phyloP scores from a whole-genome alignment of 805 yeast genomes.

The Komagataella mondaviorum region DNA sequence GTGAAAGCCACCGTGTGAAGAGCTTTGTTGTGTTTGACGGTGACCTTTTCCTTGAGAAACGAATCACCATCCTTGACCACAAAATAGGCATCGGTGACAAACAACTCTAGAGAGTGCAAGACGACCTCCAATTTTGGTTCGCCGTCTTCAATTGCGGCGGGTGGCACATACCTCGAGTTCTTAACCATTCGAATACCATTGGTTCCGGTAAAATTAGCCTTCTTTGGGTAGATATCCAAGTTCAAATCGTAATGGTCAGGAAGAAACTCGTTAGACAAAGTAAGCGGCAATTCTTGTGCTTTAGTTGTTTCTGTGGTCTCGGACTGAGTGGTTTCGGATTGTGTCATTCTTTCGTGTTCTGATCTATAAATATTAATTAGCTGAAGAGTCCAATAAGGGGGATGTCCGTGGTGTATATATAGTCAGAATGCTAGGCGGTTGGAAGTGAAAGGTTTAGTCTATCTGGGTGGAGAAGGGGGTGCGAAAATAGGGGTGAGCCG shows the following conservation, averaged over 20 bases:
- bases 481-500: neutral
- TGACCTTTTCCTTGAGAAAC: conserved; percentile 12
- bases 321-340: neutral
- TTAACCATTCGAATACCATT: conserved; percentile 17
- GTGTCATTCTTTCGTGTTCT: neutral
- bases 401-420: neutral
- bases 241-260: conserved; percentile 25
- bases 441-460: neutral
- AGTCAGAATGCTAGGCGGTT: neutral
- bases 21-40: conserved; percentile 21
- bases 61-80: conserved; percentile 5
- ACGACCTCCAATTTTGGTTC: conserved; percentile 12
- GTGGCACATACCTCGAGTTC: conserved; percentile 10
- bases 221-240: conserved; percentile 21
- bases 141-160: conserved; percentile 2
- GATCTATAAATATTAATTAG: neutral
- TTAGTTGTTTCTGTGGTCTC: neutral
- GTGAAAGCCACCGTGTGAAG: conserved; percentile 20
- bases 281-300: conserved; percentile 5
- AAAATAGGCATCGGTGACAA: conserved; percentile 22
- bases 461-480: neutral
- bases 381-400: neutral
- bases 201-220: conserved; percentile 31
- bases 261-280: conserved; percentile 16
- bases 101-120: conserved; percentile 26